These are phyloP conservation scores for Pichia insulana DNA, from an alignment of 805 yeast genomes.

Conservation along the genomic window DNA sequence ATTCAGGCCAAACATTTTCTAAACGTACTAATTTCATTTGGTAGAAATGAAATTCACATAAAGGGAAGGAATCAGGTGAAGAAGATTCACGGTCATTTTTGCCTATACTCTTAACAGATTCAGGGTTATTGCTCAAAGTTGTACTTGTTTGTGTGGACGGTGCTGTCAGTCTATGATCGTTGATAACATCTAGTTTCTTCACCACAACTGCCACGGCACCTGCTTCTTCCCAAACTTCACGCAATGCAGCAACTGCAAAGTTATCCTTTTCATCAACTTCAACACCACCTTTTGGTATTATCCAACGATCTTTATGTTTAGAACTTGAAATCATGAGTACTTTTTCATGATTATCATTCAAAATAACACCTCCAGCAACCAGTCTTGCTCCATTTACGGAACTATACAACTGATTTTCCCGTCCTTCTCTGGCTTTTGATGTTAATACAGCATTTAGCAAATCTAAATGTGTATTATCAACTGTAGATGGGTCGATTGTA, in stretches of 20 bases:
- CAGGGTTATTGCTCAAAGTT: no score
- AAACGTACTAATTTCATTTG: constrained; percentile 59
- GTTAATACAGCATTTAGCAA: constrained; percentile 15
- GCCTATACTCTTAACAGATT: no score
- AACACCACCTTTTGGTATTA: constrained; percentile 92
- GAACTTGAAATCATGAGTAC: constrained; percentile 77
- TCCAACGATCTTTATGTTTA: constrained; percentile 65
- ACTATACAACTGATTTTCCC: constrained; percentile 53
- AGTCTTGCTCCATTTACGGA: constrained; percentile 63
- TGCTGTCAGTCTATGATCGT: constrained; percentile 34
- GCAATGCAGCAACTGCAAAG: constrained; percentile 45
- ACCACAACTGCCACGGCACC: constrained; percentile 67
- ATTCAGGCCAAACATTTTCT: constrained; percentile 71
- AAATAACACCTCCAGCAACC: constrained; percentile 87
- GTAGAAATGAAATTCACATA: constrained; percentile 82
- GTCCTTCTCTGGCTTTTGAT: constrained; percentile 42
- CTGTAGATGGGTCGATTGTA: constrained; percentile 1
- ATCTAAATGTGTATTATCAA: background rate
- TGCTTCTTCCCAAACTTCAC: constrained; percentile 98
- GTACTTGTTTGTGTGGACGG: no score
- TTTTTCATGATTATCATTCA: constrained; percentile 45
- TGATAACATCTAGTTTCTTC: constrained; percentile 51
- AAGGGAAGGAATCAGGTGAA: constrained; percentile 33
- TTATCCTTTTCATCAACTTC: constrained; percentile 67
- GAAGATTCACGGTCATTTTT: no score